Percentiles rank a stretch among this genome's conserved stretches.
These are phyloP conservation scores for Flaveria robusta DNA, from an alignment of 129 eudicot genomes.

Conservation along the genomic window DNA sequence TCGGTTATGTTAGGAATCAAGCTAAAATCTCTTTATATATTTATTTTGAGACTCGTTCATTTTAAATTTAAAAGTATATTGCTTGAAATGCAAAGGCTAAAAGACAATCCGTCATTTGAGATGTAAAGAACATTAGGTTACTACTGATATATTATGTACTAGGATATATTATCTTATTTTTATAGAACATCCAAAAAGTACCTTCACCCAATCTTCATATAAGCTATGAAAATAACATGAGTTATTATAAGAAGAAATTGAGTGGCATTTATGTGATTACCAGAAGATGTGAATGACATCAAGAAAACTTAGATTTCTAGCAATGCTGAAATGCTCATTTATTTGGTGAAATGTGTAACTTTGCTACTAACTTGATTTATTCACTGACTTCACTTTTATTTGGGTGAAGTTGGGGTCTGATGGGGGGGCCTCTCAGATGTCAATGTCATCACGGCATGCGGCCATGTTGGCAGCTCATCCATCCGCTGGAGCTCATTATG, in stretches of 20 bases:
- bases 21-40: neutral
- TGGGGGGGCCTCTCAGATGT: slow-evolving; percentile 54
- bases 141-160: neutral
- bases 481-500: slow-evolving; percentile 59
- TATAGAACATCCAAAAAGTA: neutral
- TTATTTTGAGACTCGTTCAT: neutral
- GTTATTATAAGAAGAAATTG: neutral
- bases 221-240: neutral
- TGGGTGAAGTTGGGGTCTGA: slow-evolving; percentile 59
- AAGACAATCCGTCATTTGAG: neutral
- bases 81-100: neutral
- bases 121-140: neutral
- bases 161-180: neutral
- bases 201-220: neutral
- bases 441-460: slow-evolving; percentile 61
- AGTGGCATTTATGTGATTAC: neutral
- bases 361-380: slow-evolving; percentile 22
- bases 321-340: neutral
- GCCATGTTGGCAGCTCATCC: slow-evolving; percentile 62
- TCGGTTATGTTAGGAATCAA: neutral
- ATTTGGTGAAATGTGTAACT: slow-evolving; percentile 11
- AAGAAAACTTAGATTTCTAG: neutral
- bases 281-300: neutral
- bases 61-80: neutral
- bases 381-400: slow-evolving; percentile 13